Evolutionary conservation across 2,329 filamentous ascomycete genomes (phyloP).

Genomic region (Xylariaceae sp.): DNA sequence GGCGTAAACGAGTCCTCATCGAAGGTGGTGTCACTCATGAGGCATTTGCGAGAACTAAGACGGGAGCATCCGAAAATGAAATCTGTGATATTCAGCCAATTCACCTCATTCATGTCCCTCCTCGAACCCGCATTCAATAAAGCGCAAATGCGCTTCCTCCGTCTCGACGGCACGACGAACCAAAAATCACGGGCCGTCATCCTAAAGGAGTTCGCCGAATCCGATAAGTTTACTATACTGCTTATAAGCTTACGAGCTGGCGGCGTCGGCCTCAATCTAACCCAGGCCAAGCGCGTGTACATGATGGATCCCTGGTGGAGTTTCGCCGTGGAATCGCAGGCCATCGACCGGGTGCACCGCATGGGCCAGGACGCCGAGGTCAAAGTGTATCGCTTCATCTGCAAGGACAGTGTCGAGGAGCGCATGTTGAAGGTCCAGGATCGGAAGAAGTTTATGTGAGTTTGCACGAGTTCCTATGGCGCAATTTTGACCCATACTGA

Average conservation of each 20-base stretch:
- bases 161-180: constrained; percentile 84
- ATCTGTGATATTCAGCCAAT: constrained; percentile 93
- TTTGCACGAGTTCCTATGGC: constrained; percentile 29
- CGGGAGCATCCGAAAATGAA: constrained; percentile 65
- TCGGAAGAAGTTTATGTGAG: constrained; percentile 90
- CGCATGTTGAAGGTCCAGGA: constrained; percentile 93
- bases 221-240: constrained; percentile 63
- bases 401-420: constrained; percentile 86
- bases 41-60: constrained; percentile 65
- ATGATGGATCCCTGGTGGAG: constrained; percentile 99
- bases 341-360: constrained; percentile 93
- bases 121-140: constrained; percentile 74
- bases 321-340: constrained; percentile 92
- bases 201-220: constrained; percentile 63
- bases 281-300: constrained; percentile 80
- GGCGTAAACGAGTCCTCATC: constrained; percentile 69
- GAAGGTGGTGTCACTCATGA: constrained; percentile 77
- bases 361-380: constrained; percentile 92
- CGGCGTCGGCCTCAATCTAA: constrained; percentile 90
- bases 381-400: constrained; percentile 80
- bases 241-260: constrained; percentile 83
- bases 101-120: constrained; percentile 90
- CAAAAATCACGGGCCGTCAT: constrained; percentile 80
- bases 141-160: constrained; percentile 71
- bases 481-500: neutral